Percentiles rank a stretch among this genome's conserved stretches.
Conservation (phyloP, 345 rosid genomes). For the Populus davidiana region DNA sequence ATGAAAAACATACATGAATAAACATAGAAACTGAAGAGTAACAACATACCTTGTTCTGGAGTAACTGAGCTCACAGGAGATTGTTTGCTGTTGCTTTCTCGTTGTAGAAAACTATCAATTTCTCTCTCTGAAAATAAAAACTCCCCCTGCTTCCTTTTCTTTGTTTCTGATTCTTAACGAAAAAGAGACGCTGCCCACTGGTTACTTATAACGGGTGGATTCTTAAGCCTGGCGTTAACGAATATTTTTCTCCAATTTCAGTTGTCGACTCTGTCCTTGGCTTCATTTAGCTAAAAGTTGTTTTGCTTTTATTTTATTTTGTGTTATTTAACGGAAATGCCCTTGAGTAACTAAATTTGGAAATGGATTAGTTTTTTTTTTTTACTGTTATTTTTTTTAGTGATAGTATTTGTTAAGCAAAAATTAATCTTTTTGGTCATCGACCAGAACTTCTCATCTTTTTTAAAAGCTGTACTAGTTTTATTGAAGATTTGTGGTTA, state of each 20-base stretch:
- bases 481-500: too few relatives aligned
- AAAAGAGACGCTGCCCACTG: neutral
- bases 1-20: neutral
- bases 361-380: too few relatives aligned
- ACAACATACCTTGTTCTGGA: neutral
- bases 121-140: neutral
- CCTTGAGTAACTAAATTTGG: neutral
- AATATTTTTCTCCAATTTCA: neutral
- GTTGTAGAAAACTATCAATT: neutral
- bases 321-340: conserved; percentile 15
- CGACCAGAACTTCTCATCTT: too few relatives aligned
- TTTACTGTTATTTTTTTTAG: too few relatives aligned
- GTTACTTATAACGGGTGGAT: neutral
- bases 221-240: conserved; percentile 3
- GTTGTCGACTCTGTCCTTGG: conserved; percentile 22
- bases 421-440: too few relatives aligned
- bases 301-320: neutral
- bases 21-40: neutral
- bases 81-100: neutral
- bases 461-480: too few relatives aligned
- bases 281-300: neutral
- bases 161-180: conserved; percentile 10
- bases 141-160: neutral
- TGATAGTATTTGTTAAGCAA: too few relatives aligned
- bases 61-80: neutral